Evolutionary conservation across 2,329 filamentous ascomycete genomes (phyloP).

Genomic region (Botryotinia narcissicola): DNA sequence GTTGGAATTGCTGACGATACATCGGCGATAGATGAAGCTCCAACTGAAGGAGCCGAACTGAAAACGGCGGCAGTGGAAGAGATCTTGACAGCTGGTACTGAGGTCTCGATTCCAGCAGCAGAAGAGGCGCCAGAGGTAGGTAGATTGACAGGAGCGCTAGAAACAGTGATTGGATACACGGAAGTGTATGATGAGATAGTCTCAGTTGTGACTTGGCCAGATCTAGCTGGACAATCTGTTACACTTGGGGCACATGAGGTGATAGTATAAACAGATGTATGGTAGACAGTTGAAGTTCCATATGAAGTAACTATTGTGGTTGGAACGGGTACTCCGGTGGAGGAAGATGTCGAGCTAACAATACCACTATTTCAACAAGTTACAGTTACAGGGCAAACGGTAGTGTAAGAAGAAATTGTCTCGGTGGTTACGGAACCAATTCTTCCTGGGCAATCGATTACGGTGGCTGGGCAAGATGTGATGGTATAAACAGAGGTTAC

Average conservation of each 20-base stretch:
- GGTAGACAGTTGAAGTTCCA: conserved; percentile 49
- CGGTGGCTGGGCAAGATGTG: conserved; percentile 47
- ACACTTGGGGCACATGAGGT: conserved; percentile 48
- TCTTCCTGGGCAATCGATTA: conserved; percentile 51
- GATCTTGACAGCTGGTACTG: not conserved
- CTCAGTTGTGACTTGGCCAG: conserved; percentile 42
- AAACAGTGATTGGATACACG: conserved; percentile 27
- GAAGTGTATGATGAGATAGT: conserved; percentile 47
- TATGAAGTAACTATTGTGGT: conserved; percentile 22
- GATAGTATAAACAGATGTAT: conserved; percentile 50
- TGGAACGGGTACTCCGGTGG: conserved; percentile 2
- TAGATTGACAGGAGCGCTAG: conserved; percentile 3
- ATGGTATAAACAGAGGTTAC: conserved; percentile 51
- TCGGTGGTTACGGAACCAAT: conserved; percentile 38
- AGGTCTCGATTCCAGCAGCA: not conserved
- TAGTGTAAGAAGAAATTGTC: conserved; percentile 41
- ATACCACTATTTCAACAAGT: conserved; percentile 29
- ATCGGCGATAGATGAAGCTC: not conserved
- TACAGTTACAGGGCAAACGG: conserved; percentile 41
- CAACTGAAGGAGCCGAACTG: too few relatives aligned
- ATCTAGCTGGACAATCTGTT: conserved; percentile 50
- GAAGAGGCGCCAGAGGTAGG: not conserved
- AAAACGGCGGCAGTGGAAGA: not conserved
- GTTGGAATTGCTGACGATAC: not conserved
- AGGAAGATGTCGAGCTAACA: conserved; percentile 3